Conservation (phyloP, 1,284 basidiomycete species). For the Naganishia cerealis region DNA sequence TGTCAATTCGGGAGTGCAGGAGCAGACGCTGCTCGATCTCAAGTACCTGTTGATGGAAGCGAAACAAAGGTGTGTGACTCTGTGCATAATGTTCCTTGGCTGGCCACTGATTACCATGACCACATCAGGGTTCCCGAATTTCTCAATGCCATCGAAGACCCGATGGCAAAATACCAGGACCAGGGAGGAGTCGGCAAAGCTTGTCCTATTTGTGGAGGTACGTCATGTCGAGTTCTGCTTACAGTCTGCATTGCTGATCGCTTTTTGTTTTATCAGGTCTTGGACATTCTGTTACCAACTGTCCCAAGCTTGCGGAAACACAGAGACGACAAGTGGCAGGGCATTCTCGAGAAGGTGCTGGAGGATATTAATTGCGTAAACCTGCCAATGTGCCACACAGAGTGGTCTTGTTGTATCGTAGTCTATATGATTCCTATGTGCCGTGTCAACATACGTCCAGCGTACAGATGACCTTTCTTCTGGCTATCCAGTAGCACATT, state of each 20-base stretch:
- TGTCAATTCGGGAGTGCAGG: constrained; percentile 93
- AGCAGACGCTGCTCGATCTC: constrained; percentile 92
- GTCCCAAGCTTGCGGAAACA: constrained; percentile 93
- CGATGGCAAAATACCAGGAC: constrained; percentile 62
- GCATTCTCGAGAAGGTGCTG: constrained; percentile 59
- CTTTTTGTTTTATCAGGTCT: constrained; percentile 63
- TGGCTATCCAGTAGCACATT: not conserved
- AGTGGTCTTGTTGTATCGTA: not conserved
- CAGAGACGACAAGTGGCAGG: constrained; percentile 64
- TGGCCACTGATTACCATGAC: not conserved
- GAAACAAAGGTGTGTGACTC: constrained; percentile 78
- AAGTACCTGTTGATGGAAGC: constrained; percentile 97
- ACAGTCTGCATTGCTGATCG: constrained; percentile 38
- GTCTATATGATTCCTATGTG: not conserved
- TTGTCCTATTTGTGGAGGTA: constrained; percentile 92
- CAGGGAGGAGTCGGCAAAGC: constrained; percentile 71
- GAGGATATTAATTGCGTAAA: constrained; percentile 49
- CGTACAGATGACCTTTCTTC: not conserved
- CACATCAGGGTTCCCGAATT: constrained; percentile 85
- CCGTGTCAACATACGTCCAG: not conserved
- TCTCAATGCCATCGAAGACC: constrained; percentile 85
- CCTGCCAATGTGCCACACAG: not conserved
- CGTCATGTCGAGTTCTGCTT: constrained; percentile 39
- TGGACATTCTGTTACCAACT: constrained; percentile 88
- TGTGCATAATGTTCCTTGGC: not conserved